phyloP scores from a whole-genome alignment of 768 basidiomycete species.

The Kwoniella shandongensis region DNA sequence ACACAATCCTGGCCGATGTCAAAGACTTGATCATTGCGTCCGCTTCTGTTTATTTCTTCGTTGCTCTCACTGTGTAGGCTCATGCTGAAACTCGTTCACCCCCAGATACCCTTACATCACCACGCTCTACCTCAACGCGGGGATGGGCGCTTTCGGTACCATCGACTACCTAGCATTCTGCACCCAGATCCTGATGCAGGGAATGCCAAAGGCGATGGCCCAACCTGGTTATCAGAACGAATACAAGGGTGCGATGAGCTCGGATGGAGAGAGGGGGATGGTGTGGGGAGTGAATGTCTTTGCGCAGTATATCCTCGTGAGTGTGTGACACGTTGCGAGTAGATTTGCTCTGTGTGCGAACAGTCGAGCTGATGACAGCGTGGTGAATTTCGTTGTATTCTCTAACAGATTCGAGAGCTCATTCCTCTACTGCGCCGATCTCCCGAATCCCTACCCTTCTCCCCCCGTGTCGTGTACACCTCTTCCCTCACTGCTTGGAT shows the following conservation, averaged over 20 bases:
- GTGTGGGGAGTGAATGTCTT: constrained; percentile 51
- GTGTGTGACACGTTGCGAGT: constrained; percentile 5
- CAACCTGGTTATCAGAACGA: constrained; percentile 46
- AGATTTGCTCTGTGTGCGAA: neutral
- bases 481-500: constrained; percentile 29
- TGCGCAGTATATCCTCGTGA: constrained; percentile 47
- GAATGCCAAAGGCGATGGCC: constrained; percentile 32
- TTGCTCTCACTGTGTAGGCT: neutral
- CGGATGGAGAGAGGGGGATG: constrained; percentile 49
- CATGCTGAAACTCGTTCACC: neutral
- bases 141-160: constrained; percentile 43
- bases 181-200: constrained; percentile 34
- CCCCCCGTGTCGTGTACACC: constrained; percentile 50
- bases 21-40: no score
- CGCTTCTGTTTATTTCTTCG: no score
- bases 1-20: no score
- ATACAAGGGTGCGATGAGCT: constrained; percentile 41
- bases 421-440: constrained; percentile 35
- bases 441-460: constrained; percentile 34
- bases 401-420: constrained; percentile 42
- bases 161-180: constrained; percentile 36
- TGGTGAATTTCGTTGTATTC: no score
- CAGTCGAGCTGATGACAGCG: no score
- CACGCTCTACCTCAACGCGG: constrained; percentile 52
- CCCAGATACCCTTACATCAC: constrained; percentile 52